Conservation (phyloP, 2,329 filamentous ascomycete genomes). For the Arthrocladium fulminans region DNA sequence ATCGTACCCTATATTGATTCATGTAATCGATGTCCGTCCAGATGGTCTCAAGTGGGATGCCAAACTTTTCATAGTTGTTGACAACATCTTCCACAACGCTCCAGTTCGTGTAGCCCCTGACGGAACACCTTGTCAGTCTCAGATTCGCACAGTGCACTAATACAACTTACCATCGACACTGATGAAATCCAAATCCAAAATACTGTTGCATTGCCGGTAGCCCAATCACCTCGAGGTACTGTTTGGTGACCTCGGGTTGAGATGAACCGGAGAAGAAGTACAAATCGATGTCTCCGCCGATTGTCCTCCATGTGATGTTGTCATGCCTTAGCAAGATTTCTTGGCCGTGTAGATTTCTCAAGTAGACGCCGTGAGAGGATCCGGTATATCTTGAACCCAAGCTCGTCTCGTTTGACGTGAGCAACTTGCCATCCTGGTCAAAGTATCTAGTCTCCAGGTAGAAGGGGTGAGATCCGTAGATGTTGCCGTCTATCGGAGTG, state of each 20-base stretch:
- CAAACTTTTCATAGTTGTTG: constrained; percentile 44
- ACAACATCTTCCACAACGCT: constrained; percentile 48
- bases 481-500: constrained; percentile 54
- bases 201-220: constrained; percentile 73
- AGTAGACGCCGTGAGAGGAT: constrained; percentile 67
- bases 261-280: constrained; percentile 70
- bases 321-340: constrained; percentile 60
- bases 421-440: constrained; percentile 41
- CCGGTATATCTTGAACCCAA: constrained; percentile 40
- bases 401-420: constrained; percentile 35
- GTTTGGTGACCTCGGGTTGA: constrained; percentile 57
- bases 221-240: constrained; percentile 60
- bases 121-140: constrained; percentile 45
- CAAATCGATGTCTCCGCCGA: constrained; percentile 70
- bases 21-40: constrained; percentile 45
- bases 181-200: too few relatives aligned
- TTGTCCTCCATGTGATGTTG: constrained; percentile 61
- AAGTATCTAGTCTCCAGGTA: constrained; percentile 75
- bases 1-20: constrained; percentile 52
- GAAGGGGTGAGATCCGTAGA: constrained; percentile 69
- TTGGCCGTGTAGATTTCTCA: constrained; percentile 67
- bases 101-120: constrained; percentile 75
- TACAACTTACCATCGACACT: constrained; percentile 35
- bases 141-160: neutral
- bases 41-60: constrained; percentile 48